These are phyloP conservation scores for Monosporozyma aquatica DNA, from an alignment of 805 yeast genomes.

Conservation along the genomic window DNA sequence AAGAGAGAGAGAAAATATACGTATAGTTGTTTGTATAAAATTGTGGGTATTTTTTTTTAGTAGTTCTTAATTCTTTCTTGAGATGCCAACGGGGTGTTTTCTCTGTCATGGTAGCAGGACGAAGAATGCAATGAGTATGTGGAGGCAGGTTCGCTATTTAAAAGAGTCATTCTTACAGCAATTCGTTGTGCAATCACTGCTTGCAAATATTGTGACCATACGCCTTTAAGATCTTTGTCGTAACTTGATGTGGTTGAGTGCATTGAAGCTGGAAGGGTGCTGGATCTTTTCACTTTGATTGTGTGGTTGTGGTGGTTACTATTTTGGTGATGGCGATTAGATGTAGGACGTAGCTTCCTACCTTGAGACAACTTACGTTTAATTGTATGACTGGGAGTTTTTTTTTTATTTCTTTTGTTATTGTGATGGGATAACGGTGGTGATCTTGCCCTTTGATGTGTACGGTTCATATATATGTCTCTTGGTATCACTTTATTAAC, in stretches of 20 bases:
- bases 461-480: background rate
- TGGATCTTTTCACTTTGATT: background rate
- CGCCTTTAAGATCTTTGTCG: slow-evolving; percentile 1
- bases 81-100: background rate
- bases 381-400: too few relatives aligned
- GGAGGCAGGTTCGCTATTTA: background rate
- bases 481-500: slow-evolving; percentile 5
- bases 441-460: background rate
- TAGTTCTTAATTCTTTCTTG: background rate
- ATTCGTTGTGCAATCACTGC: slow-evolving; percentile 29
- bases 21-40: background rate
- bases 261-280: slow-evolving; percentile 3
- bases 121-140: background rate
- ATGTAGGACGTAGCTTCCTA: too few relatives aligned
- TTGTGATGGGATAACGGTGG: too few relatives aligned
- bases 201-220: slow-evolving; percentile 31
- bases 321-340: background rate
- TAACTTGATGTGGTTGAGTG: background rate
- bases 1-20: background rate
- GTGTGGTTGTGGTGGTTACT: background rate
- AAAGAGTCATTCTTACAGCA: slow-evolving; percentile 18
- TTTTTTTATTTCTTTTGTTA: too few relatives aligned
- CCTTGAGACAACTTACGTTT: too few relatives aligned
- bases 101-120: background rate
- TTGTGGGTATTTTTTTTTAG: background rate